These are phyloP conservation scores for Apiospora pterosperma DNA, from an alignment of 2,329 filamentous ascomycete species.

Conservation along the genomic window DNA sequence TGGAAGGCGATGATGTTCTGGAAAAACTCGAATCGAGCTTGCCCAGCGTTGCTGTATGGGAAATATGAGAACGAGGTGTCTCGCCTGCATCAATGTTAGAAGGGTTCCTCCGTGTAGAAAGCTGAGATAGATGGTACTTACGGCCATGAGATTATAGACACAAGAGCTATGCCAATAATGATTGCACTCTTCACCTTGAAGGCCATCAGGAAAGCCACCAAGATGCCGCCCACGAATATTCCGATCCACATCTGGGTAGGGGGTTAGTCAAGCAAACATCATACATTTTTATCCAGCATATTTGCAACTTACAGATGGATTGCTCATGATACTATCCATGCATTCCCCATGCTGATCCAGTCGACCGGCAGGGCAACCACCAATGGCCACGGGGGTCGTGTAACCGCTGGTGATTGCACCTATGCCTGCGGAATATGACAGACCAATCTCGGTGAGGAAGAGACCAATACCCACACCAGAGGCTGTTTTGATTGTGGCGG, in stretches of 20 bases:
- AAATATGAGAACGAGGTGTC: slow-evolving; percentile 71
- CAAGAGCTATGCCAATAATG: slow-evolving; percentile 67
- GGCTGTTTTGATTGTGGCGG: slow-evolving; percentile 61
- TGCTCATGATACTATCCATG: slow-evolving; percentile 66
- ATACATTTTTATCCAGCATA: background rate
- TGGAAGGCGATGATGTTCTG: slow-evolving; percentile 69
- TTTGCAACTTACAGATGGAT: slow-evolving; percentile 54
- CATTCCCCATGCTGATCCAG: slow-evolving; percentile 50
- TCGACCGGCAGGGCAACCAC: slow-evolving; percentile 63
- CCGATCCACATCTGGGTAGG: slow-evolving; percentile 73
- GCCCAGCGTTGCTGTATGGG: slow-evolving; percentile 60
- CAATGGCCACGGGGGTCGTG: slow-evolving; percentile 71
- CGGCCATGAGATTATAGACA: slow-evolving; percentile 74
- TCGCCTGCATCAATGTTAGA: slow-evolving; percentile 38
- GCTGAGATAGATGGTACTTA: slow-evolving; percentile 34
- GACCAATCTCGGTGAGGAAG: slow-evolving; percentile 61
- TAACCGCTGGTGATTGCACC: slow-evolving; percentile 72
- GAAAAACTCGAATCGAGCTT: slow-evolving; percentile 68
- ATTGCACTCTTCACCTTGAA: slow-evolving; percentile 75
- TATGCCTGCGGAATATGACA: slow-evolving; percentile 79
- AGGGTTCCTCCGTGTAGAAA: slow-evolving; percentile 9
- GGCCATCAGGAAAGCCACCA: slow-evolving; percentile 78
- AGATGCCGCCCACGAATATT: slow-evolving; percentile 73
- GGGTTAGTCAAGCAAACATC: background rate
- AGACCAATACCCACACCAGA: slow-evolving; percentile 64